Base-by-base conservation (phyloP, 352 stramenopile genomes). In the Phytophthora quininea region DNA sequence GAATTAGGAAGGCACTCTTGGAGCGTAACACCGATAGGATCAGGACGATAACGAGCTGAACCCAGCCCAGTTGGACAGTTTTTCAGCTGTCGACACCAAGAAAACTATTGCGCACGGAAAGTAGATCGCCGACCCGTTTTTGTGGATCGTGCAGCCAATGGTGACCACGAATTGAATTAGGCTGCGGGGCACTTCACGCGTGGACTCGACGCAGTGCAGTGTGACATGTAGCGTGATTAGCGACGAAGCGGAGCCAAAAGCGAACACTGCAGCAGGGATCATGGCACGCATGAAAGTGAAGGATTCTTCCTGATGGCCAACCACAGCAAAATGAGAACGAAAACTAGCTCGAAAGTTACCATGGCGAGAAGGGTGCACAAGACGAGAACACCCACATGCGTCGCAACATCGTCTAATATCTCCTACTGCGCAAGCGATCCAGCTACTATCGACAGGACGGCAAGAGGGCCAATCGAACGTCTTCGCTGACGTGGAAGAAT, bases 51-150 rank as follows among this genome's bases (percentile, higher is more conserved):
- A 84, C 47, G 15, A 89, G 46, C 57, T 90, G 62, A 31, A 79
- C 49, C 67, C 69, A 85, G 4, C 76, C 78, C 24, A 93, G 57
- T 6, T 78, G 45, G 11, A 86, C 74, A 3, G 63, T 0, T 64
- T 49, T 4, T 74, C 74, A 4, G 78, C 68, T 33, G 86, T 90
- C 29, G 78, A 75, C 10, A 83, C 80, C 24, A 93, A 70, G 59
- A 91, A 93, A 11, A 93, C 72, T 7, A 93, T 58, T 6, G 84
- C 80, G 24, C 73, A 84, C 0, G 82, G 82, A 59, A 89, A 94
- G 58, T 88, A 89, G 62, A 92, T 87, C 11, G 84, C 84, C 32
- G 77, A 84, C 64, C 86, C 86, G 60, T 94, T 91, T 81, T 91
- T 94, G 74, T 94, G 82, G 37, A 85, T 71, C 3, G 77, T 90